Evolutionary conservation across 2,329 filamentous ascomycete species (phyloP).

Genomic region (Ceratocystiopsis brevicomis): DNA sequence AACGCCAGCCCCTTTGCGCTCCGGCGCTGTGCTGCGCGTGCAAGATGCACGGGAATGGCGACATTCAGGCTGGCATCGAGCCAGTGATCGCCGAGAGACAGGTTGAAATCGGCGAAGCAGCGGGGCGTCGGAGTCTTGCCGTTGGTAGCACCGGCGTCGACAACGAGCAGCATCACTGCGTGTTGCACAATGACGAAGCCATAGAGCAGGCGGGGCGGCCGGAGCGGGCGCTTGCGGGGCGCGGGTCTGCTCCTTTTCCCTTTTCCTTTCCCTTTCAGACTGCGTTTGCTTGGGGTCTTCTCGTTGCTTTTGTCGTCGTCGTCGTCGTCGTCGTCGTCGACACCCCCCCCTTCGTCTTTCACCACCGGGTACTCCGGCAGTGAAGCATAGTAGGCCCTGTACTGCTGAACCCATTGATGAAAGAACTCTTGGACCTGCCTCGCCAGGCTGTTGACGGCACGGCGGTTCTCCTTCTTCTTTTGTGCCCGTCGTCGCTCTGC

Average conservation of each 20-base stretch:
- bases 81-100: conserved; percentile 17
- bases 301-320: no score
- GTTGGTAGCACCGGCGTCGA: conserved; percentile 17
- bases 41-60: conserved; percentile 18
- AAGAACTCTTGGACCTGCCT: conserved; percentile 8
- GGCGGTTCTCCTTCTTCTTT: not conserved
- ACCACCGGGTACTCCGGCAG: conserved; percentile 4
- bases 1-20: conserved; percentile 4
- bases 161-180: conserved; percentile 25
- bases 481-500: not conserved
- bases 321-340: no score
- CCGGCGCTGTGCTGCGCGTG: conserved; percentile 12
- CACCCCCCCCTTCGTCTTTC: not conserved
- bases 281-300: no score
- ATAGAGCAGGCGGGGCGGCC: conserved; percentile 16
- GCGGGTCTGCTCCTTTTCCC: no score
- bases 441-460: conserved; percentile 3
- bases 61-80: conserved; percentile 18
- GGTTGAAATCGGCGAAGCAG: conserved; percentile 14
- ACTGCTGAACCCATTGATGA: conserved; percentile 6
- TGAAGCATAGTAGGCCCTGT: conserved; percentile 7
- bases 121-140: conserved; percentile 12
- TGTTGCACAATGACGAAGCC: conserved; percentile 30
- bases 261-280: no score
- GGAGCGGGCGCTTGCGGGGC: not conserved